Evolutionary conservation across 805 yeast species (phyloP), one percentile per base, ranked within the genome.

Genomic region (Scheffersomyces coipomensis): DNA sequence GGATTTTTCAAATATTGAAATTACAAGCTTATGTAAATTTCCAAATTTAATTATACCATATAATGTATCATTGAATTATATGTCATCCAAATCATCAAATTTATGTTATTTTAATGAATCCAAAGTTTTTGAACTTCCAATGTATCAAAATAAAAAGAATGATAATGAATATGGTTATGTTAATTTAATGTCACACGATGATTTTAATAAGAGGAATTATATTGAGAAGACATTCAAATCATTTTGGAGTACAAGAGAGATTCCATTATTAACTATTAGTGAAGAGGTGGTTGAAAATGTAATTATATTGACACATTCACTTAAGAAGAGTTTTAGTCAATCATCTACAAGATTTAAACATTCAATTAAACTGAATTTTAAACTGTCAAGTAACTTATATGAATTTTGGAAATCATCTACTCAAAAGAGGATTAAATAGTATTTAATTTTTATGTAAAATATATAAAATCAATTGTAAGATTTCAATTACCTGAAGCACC

Each of bases 31-130:
- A n/a, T 21, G 29, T 29, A 19, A 34, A 15, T 37, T 43, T 16
- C 64, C 66, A 2, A 26, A 27, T 6, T 5, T 18, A 3, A 37
- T 56, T 15, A 35, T 32, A 25, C 60, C 63, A 4, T 54, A 38
- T 36, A 49, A 53, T 42, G 39, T 56, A 1, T 36, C 43, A 4
- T 21, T 51, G 12, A 34, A 43, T 12, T n/a, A 16, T 27, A 27
- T 11, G 5, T 13, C 25, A 6, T 35, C 18, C 15, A 33, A 9
- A 33, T 34, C 17, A 8, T 34, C 2, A 17, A 30, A 13, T 12
- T 19, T 29, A 35, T 53, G 56, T 31, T 53, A 53, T 37, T 53
- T 48, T 30, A 40, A 42, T 19, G 32, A 34, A 27, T 13, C 17
- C 12, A 13, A 6, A 15, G 5, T 27, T 13, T 6, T 27, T 27